These are phyloP conservation scores for Pharnaceum exiguum DNA, from an alignment of 148 eudicot species.

Conservation along the genomic window DNA sequence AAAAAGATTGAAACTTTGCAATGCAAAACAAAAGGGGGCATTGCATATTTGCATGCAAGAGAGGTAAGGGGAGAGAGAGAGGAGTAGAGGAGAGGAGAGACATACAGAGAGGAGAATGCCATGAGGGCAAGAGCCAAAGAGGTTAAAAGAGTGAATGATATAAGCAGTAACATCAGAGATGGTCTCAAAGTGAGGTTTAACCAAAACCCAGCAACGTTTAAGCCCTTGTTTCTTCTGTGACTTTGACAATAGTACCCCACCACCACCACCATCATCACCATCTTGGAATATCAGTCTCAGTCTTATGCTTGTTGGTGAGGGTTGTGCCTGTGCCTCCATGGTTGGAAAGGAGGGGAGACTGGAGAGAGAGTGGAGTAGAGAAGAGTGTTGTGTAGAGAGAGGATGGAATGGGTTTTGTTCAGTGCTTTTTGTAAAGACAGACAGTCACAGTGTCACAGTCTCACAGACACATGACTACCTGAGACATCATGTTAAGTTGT, in stretches of 20 bases:
- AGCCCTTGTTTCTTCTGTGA: slow-evolving; percentile 57
- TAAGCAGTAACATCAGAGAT: slow-evolving; percentile 49
- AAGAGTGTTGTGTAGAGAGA: neutral
- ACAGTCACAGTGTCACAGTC: too few relatives aligned
- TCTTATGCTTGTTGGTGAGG: too few relatives aligned
- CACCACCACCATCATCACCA: too few relatives aligned
- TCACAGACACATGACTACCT: neutral
- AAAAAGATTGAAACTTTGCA: neutral
- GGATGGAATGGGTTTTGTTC: too few relatives aligned
- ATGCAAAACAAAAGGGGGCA: neutral
- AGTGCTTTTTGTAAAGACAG: too few relatives aligned
- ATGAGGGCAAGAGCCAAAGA: slow-evolving; percentile 62
- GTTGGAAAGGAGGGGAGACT: slow-evolving; percentile 2
- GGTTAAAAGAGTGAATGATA: slow-evolving; percentile 46
- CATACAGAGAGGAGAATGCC: slow-evolving; percentile 75
- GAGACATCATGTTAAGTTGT: neutral
- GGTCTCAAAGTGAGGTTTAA: slow-evolving; percentile 48
- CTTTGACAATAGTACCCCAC: slow-evolving; percentile 45
- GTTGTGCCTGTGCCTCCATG: slow-evolving; percentile 26
- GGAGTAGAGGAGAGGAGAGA: neutral
- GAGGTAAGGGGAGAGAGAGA: neutral
- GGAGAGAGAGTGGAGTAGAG: neutral
- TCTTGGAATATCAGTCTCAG: slow-evolving; percentile 53
- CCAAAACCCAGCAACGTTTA: slow-evolving; percentile 53
- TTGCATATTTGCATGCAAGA: slow-evolving; percentile 22